A percentile compares a stretch with the other conserved stretches of the same genome.
These are phyloP conservation scores for Conticribra guillardii DNA, from an alignment of 108 stramenopile genomes.

Conservation along the genomic window DNA sequence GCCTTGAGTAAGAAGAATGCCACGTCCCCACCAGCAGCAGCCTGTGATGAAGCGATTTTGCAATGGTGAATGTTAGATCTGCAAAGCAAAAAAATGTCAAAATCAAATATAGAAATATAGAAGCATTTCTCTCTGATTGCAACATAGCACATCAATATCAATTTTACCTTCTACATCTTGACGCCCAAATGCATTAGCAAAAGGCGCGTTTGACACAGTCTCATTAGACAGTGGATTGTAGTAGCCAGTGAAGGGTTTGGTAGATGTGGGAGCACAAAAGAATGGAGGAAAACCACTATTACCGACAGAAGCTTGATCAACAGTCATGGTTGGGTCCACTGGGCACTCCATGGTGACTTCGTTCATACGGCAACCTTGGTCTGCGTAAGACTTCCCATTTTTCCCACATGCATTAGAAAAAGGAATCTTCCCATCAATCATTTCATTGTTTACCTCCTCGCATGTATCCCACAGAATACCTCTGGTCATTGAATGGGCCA, in stretches of 20 bases:
- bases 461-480: conserved; percentile 22
- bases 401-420: conserved; percentile 17
- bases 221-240: conserved; percentile 18
- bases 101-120: too few species aligned
- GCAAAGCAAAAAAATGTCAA: background rate
- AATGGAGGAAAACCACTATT: conserved; percentile 25
- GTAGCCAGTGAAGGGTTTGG: conserved; percentile 15
- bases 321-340: conserved; percentile 10
- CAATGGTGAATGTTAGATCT: too few species aligned
- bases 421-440: conserved; percentile 4
- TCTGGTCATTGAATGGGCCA: conserved; percentile 27
- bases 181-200: conserved; percentile 28
- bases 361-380: conserved; percentile 13
- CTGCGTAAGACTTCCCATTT: background rate
- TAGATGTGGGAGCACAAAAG: conserved; percentile 18
- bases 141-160: too few species aligned
- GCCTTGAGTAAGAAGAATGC: conserved; percentile 38
- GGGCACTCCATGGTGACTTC: conserved; percentile 19
- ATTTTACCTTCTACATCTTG: conserved; percentile 25
- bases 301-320: background rate
- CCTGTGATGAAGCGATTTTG: background rate
- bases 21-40: conserved; percentile 50
- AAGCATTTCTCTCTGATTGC: too few species aligned
- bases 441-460: conserved; percentile 5
- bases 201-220: conserved; percentile 8